Evolutionary conservation across 768 basidiomycete genomes (phyloP).

Genomic region (Pholiota microspora): DNA sequence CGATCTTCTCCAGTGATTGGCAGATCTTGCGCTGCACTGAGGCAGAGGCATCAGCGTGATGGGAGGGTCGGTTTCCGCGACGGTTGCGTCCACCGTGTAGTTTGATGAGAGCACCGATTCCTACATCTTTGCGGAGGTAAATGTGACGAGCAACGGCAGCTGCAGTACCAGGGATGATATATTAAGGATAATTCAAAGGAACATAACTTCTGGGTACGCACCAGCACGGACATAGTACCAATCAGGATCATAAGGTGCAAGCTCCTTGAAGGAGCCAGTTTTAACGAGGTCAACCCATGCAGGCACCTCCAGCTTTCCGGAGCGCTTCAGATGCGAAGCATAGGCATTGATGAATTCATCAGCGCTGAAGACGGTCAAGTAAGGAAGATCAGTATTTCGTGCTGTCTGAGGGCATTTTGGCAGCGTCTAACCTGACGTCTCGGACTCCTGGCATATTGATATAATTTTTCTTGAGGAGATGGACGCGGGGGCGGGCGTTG

Average conservation of each 20-base stretch:
- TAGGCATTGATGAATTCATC: slow-evolving; percentile 94
- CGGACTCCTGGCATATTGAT: slow-evolving; percentile 78
- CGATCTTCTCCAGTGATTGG: slow-evolving; percentile 98
- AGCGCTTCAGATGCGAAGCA: slow-evolving; percentile 94
- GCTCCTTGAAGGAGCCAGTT: slow-evolving; percentile 96
- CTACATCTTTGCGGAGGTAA: slow-evolving; percentile 98
- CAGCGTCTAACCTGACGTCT: slow-evolving; percentile 63
- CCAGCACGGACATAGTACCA: slow-evolving; percentile 99
- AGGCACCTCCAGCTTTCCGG: slow-evolving; percentile 98
- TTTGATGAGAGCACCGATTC: slow-evolving; percentile 91
- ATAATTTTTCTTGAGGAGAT: slow-evolving; percentile 44
- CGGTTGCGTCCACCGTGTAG: slow-evolving; percentile 95
- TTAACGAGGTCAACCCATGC: slow-evolving; percentile 99
- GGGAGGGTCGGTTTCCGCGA: slow-evolving; percentile 94
- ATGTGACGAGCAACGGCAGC: slow-evolving; percentile 98
- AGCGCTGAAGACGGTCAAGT: slow-evolving; percentile 52
- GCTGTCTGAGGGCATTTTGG: slow-evolving; percentile 6
- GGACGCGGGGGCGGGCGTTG: slow-evolving; percentile 42
- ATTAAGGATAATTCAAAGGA: slow-evolving; percentile 3
- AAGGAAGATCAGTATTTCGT: slow-evolving; percentile 16
- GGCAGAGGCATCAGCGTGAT: slow-evolving; percentile 84
- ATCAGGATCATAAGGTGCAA: slow-evolving; percentile 98
- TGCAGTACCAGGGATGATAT: slow-evolving; percentile 28
- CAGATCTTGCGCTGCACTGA: slow-evolving; percentile 94
- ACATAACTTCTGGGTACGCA: slow-evolving; percentile 38